A percentile compares a stretch with the other conserved stretches of the same genome.
Conservation (phyloP, 1,284 basidiomycete genomes). For the Kalmanozyma brasiliensis region DNA sequence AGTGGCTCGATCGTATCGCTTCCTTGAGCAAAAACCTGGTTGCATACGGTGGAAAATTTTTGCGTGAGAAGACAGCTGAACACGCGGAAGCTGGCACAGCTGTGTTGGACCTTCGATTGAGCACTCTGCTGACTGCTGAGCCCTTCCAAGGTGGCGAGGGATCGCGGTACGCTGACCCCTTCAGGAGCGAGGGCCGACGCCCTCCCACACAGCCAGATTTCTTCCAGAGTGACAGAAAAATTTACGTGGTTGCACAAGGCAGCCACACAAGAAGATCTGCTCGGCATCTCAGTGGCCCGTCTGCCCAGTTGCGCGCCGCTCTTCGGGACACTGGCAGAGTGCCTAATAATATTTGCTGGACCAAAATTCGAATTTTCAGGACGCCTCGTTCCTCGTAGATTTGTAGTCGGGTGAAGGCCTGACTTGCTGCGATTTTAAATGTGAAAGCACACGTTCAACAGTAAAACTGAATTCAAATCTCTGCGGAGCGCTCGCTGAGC, state of each 20-base stretch:
- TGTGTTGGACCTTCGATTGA: not conserved
- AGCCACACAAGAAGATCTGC: conserved; percentile 7
- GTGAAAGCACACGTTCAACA: too few relatives aligned
- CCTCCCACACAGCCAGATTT: too few relatives aligned
- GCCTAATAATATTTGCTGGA: too few relatives aligned
- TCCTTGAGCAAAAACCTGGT: not conserved
- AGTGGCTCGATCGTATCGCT: conserved; percentile 1
- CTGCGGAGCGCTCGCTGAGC: not conserved
- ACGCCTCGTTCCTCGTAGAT: too few relatives aligned
- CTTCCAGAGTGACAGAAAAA: not conserved
- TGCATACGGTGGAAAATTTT: conserved; percentile 31
- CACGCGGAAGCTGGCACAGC: not conserved
- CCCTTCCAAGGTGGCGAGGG: conserved; percentile 9
- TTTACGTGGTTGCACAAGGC: conserved; percentile 11
- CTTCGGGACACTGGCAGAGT: too few relatives aligned
- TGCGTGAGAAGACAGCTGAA: conserved; percentile 10
- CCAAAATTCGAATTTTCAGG: conserved; percentile 35
- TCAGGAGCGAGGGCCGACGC: not conserved
- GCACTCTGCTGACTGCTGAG: conserved; percentile 12
- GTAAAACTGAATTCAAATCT: not conserved
- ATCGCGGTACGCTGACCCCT: not conserved
- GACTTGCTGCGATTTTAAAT: too few relatives aligned
- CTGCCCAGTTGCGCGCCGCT: not conserved
- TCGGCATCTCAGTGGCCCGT: conserved; percentile 4
- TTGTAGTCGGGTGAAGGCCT: too few relatives aligned